These are phyloP conservation scores for Kwoniella sp. DNA, from an alignment of 768 basidiomycete species.

Conservation along the genomic window DNA sequence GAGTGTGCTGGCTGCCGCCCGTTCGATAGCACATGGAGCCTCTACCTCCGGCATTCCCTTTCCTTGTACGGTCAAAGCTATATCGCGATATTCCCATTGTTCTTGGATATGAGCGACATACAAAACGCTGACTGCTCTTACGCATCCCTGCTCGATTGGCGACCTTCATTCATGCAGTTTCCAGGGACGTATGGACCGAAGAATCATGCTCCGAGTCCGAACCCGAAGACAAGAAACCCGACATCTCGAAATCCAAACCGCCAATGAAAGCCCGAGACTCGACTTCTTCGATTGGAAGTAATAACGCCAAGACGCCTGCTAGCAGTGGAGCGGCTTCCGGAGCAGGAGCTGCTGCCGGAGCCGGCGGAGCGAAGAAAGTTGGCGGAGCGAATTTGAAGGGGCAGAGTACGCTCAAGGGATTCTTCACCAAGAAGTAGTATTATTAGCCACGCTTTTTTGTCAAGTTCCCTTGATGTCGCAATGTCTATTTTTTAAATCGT, in stretches of 20 bases:
- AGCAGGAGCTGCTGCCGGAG: neutral
- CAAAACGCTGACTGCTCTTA: neutral
- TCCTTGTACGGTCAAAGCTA: too few relatives aligned
- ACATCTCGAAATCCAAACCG: conserved; percentile 19
- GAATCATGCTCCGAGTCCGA: conserved; percentile 42
- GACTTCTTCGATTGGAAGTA: conserved; percentile 20
- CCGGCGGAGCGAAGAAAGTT: conserved; percentile 8
- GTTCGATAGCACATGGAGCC: too few relatives aligned
- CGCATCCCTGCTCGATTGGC: neutral
- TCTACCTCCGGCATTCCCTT: too few relatives aligned
- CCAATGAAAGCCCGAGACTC: conserved; percentile 8
- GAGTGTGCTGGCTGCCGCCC: neutral
- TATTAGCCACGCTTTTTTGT: too few relatives aligned
- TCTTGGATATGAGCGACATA: too few relatives aligned
- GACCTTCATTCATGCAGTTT: conserved; percentile 21
- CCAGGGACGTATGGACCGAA: conserved; percentile 36
- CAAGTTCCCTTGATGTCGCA: too few relatives aligned
- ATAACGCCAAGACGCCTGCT: conserved; percentile 4
- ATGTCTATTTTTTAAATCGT: too few relatives aligned
- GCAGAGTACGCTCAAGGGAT: conserved; percentile 49
- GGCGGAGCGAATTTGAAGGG: conserved; percentile 17
- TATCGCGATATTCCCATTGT: too few relatives aligned
- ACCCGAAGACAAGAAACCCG: conserved; percentile 14
- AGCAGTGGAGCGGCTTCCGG: conserved; percentile 8
- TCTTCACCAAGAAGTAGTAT: conserved; percentile 48